Evolutionary conservation across 2,329 filamentous ascomycete genomes (phyloP).

Genomic region (Lasiodiplodia sp.): DNA sequence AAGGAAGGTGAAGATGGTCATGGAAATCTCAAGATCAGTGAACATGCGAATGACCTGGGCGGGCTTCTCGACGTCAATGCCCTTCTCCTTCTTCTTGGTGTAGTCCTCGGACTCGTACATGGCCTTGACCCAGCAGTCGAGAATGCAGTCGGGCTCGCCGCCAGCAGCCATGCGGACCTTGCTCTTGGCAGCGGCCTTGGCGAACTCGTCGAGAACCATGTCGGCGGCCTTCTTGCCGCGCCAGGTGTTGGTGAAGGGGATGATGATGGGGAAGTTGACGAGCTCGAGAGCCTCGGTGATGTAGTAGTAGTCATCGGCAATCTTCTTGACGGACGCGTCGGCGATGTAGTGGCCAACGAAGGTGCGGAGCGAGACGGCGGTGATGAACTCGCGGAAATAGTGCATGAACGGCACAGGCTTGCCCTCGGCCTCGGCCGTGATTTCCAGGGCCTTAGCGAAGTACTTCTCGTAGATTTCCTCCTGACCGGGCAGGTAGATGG

Average conservation of each 20-base stretch:
- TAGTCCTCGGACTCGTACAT: conserved; percentile 88
- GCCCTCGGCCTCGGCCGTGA: conserved; percentile 73
- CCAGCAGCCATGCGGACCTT: conserved; percentile 91
- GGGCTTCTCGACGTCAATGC: conserved; percentile 79
- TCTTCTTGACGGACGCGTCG: conserved; percentile 88
- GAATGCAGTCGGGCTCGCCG: conserved; percentile 86
- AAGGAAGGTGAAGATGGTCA: conserved; percentile 94
- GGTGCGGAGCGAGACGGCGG: conserved; percentile 92
- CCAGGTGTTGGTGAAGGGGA: conserved; percentile 95
- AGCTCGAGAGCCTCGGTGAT: conserved; percentile 95
- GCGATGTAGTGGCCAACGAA: conserved; percentile 96
- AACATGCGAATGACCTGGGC: conserved; percentile 83
- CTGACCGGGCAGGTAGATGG: conserved; percentile 87
- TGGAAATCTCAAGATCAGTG: conserved; percentile 87
- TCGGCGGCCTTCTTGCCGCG: conserved; percentile 96
- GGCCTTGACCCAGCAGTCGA: conserved; percentile 91
- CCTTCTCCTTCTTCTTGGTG: conserved; percentile 77
- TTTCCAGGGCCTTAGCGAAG: conserved; percentile 78
- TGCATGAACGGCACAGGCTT: conserved; percentile 88
- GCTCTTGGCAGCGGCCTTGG: conserved; percentile 90
- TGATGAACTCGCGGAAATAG: conserved; percentile 92
- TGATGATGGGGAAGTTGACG: conserved; percentile 97
- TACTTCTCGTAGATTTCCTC: conserved; percentile 91
- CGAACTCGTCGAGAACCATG: conserved; percentile 88
- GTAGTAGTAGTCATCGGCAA: conserved; percentile 94